Conservation (phyloP, 139 green algal genomes). For the Haematococcus lacustris region DNA sequence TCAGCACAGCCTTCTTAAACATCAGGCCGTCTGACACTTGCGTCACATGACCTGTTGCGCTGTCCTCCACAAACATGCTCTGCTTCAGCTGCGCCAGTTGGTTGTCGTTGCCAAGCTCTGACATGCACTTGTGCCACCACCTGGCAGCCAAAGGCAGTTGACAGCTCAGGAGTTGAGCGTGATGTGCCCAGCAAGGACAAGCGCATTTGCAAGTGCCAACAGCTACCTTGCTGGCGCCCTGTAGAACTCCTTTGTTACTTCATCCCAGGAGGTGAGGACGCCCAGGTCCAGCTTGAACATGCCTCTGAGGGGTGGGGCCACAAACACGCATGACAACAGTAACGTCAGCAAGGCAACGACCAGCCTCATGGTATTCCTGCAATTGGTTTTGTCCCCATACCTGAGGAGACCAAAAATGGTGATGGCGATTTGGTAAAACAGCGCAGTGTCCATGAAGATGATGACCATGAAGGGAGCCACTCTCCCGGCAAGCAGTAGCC, state of each 20-base stretch:
- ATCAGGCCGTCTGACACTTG: conserved; percentile 31
- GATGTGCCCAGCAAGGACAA: too few species aligned
- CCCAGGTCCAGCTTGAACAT: conserved; percentile 43
- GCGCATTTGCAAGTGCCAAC: conserved; percentile 28
- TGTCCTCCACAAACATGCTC: conserved; percentile 21
- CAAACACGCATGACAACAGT: too few species aligned
- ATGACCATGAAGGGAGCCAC: conserved; percentile 32
- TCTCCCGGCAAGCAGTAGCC: conserved; percentile 24
- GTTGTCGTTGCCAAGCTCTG: conserved; percentile 32
- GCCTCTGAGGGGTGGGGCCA: conserved; percentile 8
- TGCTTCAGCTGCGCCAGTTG: conserved; percentile 28
- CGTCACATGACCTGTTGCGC: conserved; percentile 6
- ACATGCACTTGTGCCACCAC: conserved; percentile 38
- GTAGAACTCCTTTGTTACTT: conserved; percentile 41
- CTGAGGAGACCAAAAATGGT: conserved; percentile 21
- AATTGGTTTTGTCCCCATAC: too few species aligned
- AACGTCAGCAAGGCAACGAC: too few species aligned
- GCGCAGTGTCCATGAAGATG: conserved; percentile 32
- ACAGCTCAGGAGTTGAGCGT: too few species aligned
- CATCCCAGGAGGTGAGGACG: conserved; percentile 32
- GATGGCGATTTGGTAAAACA: conserved; percentile 37
- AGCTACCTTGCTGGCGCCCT: conserved; percentile 15
- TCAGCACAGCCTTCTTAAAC: conserved; percentile 41
- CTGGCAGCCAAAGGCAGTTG: not conserved
- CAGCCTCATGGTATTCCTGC: too few species aligned